These are phyloP conservation scores for Allium fistulosum DNA, from an alignment of 106 monocot species.

Conservation along the genomic window DNA sequence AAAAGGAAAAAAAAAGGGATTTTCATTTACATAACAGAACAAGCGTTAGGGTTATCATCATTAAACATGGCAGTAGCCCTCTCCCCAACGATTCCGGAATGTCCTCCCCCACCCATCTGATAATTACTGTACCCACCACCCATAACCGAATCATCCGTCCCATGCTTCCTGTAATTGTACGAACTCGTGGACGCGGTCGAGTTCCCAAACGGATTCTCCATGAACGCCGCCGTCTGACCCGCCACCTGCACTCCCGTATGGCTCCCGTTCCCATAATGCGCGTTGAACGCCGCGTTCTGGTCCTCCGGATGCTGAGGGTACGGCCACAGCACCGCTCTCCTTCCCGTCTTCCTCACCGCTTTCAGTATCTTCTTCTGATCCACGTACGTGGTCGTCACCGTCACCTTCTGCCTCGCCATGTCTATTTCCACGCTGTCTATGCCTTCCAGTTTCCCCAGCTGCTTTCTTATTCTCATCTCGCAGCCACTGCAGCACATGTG, in stretches of 20 bases:
- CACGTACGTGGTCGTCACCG: slow-evolving; percentile 49
- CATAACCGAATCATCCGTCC: slow-evolving; percentile 37
- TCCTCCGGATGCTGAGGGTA: slow-evolving; percentile 18
- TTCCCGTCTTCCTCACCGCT: slow-evolving; percentile 61
- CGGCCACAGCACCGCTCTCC: slow-evolving; percentile 77
- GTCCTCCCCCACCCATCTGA: slow-evolving; percentile 3
- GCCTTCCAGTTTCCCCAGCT: slow-evolving; percentile 22
- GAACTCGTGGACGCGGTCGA: slow-evolving; percentile 21
- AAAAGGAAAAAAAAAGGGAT: no score
- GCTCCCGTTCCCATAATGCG: slow-evolving; percentile 12
- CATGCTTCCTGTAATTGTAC: slow-evolving; percentile 75
- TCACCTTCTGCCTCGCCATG: slow-evolving; percentile 80
- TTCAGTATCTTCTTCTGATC: slow-evolving; percentile 79
- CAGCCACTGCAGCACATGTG: slow-evolving; percentile 9
- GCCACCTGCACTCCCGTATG: background rate
- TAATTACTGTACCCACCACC: background rate
- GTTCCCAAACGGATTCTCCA: slow-evolving; percentile 7
- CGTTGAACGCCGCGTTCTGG: background rate
- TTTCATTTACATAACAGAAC: slow-evolving; percentile 54
- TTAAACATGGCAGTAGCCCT: slow-evolving; percentile 40
- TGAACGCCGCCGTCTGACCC: background rate
- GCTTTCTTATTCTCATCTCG: background rate
- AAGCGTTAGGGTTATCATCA: slow-evolving; percentile 58
- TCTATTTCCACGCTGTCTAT: slow-evolving; percentile 66
- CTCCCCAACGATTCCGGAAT: slow-evolving; percentile 11